Evolutionary conservation across 2,329 filamentous ascomycete species (phyloP).

Genomic region (Neopestalotiopsis rosae): DNA sequence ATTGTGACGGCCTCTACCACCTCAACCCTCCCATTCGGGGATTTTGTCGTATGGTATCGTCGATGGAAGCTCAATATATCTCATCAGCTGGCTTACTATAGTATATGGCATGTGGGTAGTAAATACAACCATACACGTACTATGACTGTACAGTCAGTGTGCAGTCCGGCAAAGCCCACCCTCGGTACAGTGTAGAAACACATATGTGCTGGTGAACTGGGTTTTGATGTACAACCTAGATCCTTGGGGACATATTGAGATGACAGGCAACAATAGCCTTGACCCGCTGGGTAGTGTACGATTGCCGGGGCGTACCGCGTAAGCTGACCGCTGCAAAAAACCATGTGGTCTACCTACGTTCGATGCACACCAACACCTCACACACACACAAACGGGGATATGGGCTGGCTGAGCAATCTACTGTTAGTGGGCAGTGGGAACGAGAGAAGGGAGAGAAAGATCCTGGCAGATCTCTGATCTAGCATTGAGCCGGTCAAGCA

Average conservation of each 20-base stretch:
- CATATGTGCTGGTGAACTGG: neutral
- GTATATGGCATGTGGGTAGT: neutral
- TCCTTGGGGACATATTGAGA: neutral
- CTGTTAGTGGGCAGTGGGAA: neutral
- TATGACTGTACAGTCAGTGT: no score
- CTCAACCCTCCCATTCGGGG: neutral
- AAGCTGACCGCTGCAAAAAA: conserved; percentile 9
- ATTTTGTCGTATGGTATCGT: neutral
- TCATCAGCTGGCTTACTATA: neutral
- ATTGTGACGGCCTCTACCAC: neutral
- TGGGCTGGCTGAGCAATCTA: neutral
- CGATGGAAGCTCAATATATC: neutral
- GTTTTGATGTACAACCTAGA: neutral
- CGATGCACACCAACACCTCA: neutral
- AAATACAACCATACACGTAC: no score
- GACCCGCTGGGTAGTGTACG: neutral
- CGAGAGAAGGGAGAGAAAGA: neutral
- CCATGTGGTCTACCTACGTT: neutral
- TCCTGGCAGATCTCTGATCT: conserved; percentile 14
- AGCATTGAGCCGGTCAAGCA: conserved; percentile 7
- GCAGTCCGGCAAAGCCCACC: no score
- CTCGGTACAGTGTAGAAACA: no score
- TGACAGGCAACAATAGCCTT: neutral
- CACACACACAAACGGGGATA: neutral
- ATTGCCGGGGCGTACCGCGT: conserved; percentile 1